Evolutionary conservation across 2,329 filamentous ascomycete genomes (phyloP).

Genomic region (Neonectria magnoliae): DNA sequence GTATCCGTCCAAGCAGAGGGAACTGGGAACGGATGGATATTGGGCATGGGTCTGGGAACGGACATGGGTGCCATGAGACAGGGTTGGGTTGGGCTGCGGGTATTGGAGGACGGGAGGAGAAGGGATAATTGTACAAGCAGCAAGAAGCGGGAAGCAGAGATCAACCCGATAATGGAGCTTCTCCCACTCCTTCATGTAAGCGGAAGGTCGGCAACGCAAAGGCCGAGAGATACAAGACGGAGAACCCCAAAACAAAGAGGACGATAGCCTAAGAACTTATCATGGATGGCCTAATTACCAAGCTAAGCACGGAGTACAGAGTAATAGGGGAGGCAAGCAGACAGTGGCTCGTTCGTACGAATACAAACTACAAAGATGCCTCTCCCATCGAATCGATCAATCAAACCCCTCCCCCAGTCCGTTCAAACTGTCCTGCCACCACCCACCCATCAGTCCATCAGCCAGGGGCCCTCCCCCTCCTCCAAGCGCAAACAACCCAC

Average conservation of each 20-base stretch:
- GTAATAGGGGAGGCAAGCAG: background rate
- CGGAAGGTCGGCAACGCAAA: background rate
- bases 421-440: background rate
- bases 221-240: background rate
- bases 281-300: background rate
- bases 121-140: too few species aligned
- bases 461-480: background rate
- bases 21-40: slow-evolving; percentile 4
- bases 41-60: slow-evolving; percentile 15
- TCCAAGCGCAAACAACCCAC: background rate
- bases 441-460: background rate
- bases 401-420: background rate
- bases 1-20: background rate
- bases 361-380: background rate
- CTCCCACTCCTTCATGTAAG: background rate
- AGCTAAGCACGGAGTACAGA: too few species aligned
- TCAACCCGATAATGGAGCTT: background rate
- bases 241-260: background rate
- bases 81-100: background rate
- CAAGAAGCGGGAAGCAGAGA: background rate
- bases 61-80: slow-evolving; percentile 5
- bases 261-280: background rate
- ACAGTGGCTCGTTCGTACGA: too few species aligned
- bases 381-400: too few species aligned
- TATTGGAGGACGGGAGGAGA: background rate